A percentile compares a stretch with the other conserved stretches of the same genome.
phyloP scores from a whole-genome alignment of 1,284 basidiomycete genomes.

The Volvariella surrecta region DNA sequence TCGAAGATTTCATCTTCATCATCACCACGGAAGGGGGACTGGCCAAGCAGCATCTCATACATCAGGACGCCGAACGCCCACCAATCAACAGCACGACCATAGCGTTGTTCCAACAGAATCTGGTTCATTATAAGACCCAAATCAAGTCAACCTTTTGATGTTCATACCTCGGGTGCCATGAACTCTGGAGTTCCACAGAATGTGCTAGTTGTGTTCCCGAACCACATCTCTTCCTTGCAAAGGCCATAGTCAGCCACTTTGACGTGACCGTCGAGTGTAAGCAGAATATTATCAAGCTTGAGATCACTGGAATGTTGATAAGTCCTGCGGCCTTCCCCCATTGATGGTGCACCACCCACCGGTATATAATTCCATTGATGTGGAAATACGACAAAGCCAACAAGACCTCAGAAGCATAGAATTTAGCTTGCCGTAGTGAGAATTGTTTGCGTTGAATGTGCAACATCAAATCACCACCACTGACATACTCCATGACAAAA shows the following conservation, averaged over 20 bases:
- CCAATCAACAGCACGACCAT: conserved; percentile 98
- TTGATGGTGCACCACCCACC: conserved; percentile 39
- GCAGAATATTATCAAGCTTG: conserved; percentile 96
- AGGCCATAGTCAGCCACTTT: conserved; percentile 99
- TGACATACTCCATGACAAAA: conserved; percentile 92
- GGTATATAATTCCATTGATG: conserved; percentile 94
- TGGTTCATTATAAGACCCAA: conserved; percentile 21
- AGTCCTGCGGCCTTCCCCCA: neutral
- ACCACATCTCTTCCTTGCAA: conserved; percentile 99
- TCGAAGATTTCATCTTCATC: conserved; percentile 99
- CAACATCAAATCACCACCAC: conserved; percentile 91
- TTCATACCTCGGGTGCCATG: conserved; percentile 93
- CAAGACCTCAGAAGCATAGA: conserved; percentile 97
- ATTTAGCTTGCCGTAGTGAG: conserved; percentile 94
- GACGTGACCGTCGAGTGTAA: conserved; percentile 96
- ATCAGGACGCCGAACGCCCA: conserved; percentile 99
- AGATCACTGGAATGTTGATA: conserved; percentile 60
- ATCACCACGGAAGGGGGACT: conserved; percentile 98
- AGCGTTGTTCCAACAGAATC: conserved; percentile 97
- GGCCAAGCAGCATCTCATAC: conserved; percentile 98
- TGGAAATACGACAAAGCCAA: conserved; percentile 98
- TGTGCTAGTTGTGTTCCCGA: conserved; percentile 93
- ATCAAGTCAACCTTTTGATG: neutral
- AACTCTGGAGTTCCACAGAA: conserved; percentile 99
- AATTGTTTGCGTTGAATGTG: conserved; percentile 94